Evolutionary conservation across 179 eudicot species (phyloP).

Genomic region (Spergularia azorica): DNA sequence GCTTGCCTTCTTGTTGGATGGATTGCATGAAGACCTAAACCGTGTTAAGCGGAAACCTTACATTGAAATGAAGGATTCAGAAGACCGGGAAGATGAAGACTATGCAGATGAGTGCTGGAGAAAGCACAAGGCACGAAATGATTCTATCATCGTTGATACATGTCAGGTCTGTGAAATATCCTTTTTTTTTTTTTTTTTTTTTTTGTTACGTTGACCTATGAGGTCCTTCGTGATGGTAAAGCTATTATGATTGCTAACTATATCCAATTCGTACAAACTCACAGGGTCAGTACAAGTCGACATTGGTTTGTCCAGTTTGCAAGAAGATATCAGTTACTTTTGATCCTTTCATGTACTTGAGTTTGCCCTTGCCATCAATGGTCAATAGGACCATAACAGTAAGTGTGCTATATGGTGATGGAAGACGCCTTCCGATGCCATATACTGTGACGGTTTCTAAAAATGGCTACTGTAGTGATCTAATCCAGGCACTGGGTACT

Average conservation of each 20-base stretch:
- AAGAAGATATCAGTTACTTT: conserved; percentile 82
- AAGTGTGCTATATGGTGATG: conserved; percentile 78
- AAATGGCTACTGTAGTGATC: conserved; percentile 79
- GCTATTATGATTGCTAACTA: conserved; percentile 16
- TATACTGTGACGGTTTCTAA: conserved; percentile 79
- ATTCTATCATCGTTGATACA: conserved; percentile 88
- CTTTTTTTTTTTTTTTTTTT: neutral
- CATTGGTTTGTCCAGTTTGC: conserved; percentile 91
- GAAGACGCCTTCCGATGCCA: conserved; percentile 85
- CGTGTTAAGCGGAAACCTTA: conserved; percentile 96
- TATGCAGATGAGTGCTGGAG: conserved; percentile 97
- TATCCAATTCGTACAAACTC: conserved; percentile 25
- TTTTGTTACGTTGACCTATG: too few species aligned
- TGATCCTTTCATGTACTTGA: conserved; percentile 99
- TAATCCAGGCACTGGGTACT: conserved; percentile 58
- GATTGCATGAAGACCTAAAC: conserved; percentile 97
- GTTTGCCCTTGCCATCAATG: conserved; percentile 88
- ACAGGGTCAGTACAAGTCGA: conserved; percentile 99
- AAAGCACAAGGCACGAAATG: conserved; percentile 89
- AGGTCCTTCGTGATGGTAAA: neutral
- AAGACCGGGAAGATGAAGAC: conserved; percentile 87
- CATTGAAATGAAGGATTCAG: conserved; percentile 83
- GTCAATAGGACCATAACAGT: conserved; percentile 80
- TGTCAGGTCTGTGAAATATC: conserved; percentile 65
- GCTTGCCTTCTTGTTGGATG: conserved; percentile 98